phyloP scores from a whole-genome alignment of 441 rosid genomes.

The Codiaeum variegatum region DNA sequence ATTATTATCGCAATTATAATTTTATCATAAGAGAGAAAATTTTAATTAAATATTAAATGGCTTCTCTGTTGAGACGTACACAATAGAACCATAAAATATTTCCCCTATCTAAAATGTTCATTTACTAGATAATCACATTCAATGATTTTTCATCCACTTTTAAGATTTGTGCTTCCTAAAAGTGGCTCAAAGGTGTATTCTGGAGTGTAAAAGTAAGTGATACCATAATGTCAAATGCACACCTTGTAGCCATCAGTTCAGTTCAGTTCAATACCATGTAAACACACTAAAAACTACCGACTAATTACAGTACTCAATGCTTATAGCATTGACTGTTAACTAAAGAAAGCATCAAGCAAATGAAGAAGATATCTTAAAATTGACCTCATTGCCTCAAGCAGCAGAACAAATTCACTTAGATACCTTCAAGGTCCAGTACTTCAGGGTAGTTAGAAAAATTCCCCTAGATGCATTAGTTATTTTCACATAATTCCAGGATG shows the following conservation, averaged over 20 bases:
- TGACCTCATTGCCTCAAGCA: neutral
- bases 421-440: too few relatives aligned
- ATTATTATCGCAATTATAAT: neutral
- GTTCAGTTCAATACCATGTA: neutral
- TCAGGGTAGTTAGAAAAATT: too few relatives aligned
- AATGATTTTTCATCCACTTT: neutral
- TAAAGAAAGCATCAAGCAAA: neutral
- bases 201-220: neutral
- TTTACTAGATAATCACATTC: neutral
- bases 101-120: neutral
- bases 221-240: neutral
- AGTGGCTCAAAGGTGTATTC: neutral
- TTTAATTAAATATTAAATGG: neutral
- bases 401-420: neutral
- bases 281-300: neutral
- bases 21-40: neutral
- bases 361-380: neutral
- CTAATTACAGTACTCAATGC: neutral
- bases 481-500: too few relatives aligned
- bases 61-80: neutral
- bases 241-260: neutral
- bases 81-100: neutral
- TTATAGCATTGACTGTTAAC: neutral
- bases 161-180: neutral
- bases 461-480: too few relatives aligned